A percentile compares a stretch with the other conserved stretches of the same genome.
These are phyloP conservation scores for Botrytis medusae DNA, from an alignment of 2,329 filamentous ascomycete species.

Conservation along the genomic window DNA sequence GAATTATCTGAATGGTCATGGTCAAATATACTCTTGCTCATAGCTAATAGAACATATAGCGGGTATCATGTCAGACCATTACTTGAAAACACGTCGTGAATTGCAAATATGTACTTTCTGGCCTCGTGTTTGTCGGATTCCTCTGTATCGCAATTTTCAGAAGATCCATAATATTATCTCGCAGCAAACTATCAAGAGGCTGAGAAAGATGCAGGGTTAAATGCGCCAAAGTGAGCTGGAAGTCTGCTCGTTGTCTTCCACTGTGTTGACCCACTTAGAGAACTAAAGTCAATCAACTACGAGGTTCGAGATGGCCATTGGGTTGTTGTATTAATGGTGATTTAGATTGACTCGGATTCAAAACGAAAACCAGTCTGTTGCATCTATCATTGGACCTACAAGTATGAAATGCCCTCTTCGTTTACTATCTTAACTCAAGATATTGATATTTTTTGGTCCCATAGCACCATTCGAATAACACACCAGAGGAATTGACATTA, in stretches of 20 bases:
- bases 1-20: not conserved
- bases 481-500: constrained; percentile 4
- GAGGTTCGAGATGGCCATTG: constrained; percentile 20
- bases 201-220: constrained; percentile 26
- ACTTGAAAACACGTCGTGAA: not conserved
- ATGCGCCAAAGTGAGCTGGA: constrained; percentile 23
- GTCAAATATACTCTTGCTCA: not conserved
- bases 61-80: not conserved
- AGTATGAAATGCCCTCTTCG: constrained; percentile 20
- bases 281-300: constrained; percentile 19
- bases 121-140: no score
- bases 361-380: constrained; percentile 3
- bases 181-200: constrained; percentile 25
- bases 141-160: not conserved
- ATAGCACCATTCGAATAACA: not conserved
- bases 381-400: constrained; percentile 5
- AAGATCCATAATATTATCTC: not conserved
- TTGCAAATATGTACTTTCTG: not conserved
- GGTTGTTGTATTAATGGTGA: constrained; percentile 22
- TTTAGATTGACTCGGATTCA: constrained; percentile 8
- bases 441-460: constrained; percentile 7
- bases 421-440: constrained; percentile 14
- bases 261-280: not conserved
- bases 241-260: not conserved
- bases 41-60: not conserved